Percentiles rank a stretch among this genome's conserved stretches.
These are phyloP conservation scores for Daldinia eschscholtzii DNA, from an alignment of 2,329 filamentous ascomycete genomes.

Conservation along the genomic window DNA sequence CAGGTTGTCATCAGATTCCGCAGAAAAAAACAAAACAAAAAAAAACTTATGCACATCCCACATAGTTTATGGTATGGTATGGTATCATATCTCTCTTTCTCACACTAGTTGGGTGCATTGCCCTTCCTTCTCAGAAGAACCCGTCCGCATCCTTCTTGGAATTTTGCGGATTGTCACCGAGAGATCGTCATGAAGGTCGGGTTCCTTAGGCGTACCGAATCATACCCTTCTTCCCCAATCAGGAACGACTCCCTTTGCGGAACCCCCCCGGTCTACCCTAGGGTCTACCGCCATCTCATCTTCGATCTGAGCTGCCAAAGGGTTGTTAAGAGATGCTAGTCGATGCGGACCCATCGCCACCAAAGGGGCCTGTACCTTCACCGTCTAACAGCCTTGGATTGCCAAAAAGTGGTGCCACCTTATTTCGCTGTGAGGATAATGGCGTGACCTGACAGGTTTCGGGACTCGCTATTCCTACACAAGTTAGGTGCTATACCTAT, in stretches of 20 bases:
- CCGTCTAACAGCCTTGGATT: conserved; percentile 44
- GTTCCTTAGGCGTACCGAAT: conserved; percentile 41
- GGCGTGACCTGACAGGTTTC: conserved; percentile 47
- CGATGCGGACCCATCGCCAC: conserved; percentile 42
- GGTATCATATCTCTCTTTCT: background rate
- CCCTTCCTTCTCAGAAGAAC: background rate
- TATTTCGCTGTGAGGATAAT: conserved; percentile 46
- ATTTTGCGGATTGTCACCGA: conserved; percentile 37
- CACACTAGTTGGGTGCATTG: background rate
- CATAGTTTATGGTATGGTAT: conserved; percentile 1
- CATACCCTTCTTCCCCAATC: conserved; percentile 42
- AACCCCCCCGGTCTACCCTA: conserved; percentile 9
- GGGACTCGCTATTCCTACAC: conserved; percentile 43
- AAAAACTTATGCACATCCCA: background rate
- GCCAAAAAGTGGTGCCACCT: conserved; percentile 46
- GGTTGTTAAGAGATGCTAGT: conserved; percentile 45
- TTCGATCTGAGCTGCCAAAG: conserved; percentile 48
- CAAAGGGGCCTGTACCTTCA: conserved; percentile 34
- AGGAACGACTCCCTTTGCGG: conserved; percentile 39
- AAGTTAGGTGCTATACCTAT: conserved; percentile 37
- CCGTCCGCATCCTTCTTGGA: conserved; percentile 14
- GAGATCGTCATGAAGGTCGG: conserved; percentile 40
- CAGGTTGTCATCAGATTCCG: conserved; percentile 6
- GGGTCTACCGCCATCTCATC: conserved; percentile 44
- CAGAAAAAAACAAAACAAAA: too few relatives aligned